A percentile compares a stretch with the other conserved stretches of the same genome.
Evolutionary conservation across 441 rosid genomes (phyloP).

Genomic region (Pelargonium myrrhifolium): DNA sequence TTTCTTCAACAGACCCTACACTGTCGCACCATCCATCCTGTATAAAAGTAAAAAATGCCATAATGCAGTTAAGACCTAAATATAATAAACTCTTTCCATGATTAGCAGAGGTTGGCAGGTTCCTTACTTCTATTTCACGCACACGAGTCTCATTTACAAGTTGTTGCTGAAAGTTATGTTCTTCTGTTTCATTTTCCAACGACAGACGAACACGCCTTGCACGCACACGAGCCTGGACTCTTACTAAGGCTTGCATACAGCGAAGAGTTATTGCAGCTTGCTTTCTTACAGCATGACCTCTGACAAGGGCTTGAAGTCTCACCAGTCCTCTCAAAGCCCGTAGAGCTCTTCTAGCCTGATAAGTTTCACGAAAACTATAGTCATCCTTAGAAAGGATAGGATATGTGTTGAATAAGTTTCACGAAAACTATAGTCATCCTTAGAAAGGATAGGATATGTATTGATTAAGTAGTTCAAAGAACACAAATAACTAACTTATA

Average conservation of each 20-base stretch:
- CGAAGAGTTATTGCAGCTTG: slow-evolving; percentile 99
- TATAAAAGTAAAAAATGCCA: slow-evolving; percentile 19
- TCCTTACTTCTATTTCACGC: slow-evolving; percentile 77
- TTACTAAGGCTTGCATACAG: slow-evolving; percentile 98
- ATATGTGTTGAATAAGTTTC: slow-evolving; percentile 2
- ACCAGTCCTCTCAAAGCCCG: slow-evolving; percentile 93
- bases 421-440: slow-evolving; percentile 5
- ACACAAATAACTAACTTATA: background rate
- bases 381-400: no score
- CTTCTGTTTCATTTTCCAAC: slow-evolving; percentile 71
- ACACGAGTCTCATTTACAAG: slow-evolving; percentile 69
- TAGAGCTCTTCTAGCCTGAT: slow-evolving; percentile 93
- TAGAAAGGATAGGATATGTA: no score
- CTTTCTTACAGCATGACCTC: slow-evolving; percentile 98
- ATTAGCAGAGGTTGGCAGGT: background rate
- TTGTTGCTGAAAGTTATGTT: slow-evolving; percentile 71
- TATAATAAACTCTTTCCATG: background rate
- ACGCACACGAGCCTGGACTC: slow-evolving; percentile 98
- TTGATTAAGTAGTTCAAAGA: no score
- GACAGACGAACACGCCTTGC: slow-evolving; percentile 95
- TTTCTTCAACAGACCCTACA: slow-evolving; percentile 89
- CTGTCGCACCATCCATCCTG: slow-evolving; percentile 99
- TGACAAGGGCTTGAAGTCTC: slow-evolving; percentile 96
- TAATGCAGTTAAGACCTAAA: slow-evolving; percentile 16
- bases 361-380: slow-evolving; percentile 10